phyloP scores from a whole-genome alignment of 2,329 filamentous ascomycete species.

The Aspergillus brasiliensis region DNA sequence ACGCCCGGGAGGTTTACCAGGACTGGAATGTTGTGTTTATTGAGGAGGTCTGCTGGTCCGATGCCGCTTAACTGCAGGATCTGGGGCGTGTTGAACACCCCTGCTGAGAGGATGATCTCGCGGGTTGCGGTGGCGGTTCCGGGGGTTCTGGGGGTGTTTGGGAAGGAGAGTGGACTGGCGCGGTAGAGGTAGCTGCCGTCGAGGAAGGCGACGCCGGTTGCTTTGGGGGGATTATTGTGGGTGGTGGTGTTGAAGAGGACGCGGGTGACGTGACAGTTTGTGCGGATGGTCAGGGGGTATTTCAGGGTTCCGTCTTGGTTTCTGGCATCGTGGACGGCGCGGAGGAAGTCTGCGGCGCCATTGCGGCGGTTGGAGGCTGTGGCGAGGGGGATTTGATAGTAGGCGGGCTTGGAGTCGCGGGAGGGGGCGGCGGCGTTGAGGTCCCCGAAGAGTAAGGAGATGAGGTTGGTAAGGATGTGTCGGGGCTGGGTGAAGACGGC shows the following conservation, averaged over 20 bases:
- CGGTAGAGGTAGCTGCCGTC: constrained; percentile 51
- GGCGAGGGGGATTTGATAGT: constrained; percentile 62
- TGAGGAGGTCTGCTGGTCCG: constrained; percentile 57
- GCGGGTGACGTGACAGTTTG: constrained; percentile 52
- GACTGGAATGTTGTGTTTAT: constrained; percentile 56
- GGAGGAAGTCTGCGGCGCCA: constrained; percentile 46
- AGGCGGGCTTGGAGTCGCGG: constrained; percentile 52
- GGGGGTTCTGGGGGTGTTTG: constrained; percentile 1
- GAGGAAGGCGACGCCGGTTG: constrained; percentile 54
- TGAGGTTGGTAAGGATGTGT: constrained; percentile 47
- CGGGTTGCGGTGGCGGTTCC: constrained; percentile 47
- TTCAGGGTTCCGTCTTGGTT: constrained; percentile 33
- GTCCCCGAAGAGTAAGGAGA: constrained; percentile 52
- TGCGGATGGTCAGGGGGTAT: constrained; percentile 60
- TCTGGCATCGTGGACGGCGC: constrained; percentile 28
- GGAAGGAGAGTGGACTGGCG: constrained; percentile 43
- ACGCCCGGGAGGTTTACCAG: constrained; percentile 63
- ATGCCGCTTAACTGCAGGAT: constrained; percentile 67
- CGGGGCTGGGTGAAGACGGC: constrained; percentile 55
- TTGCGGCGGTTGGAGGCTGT: constrained; percentile 35
- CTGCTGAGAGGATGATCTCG: constrained; percentile 53
- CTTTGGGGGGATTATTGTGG: constrained; percentile 44
- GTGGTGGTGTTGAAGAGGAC: constrained; percentile 45
- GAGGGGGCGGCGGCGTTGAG: constrained; percentile 51
- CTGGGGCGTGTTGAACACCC: constrained; percentile 66